Evolutionary conservation across 169 alveolate species (phyloP).

Genomic region (Cryptosporidium sp.): DNA sequence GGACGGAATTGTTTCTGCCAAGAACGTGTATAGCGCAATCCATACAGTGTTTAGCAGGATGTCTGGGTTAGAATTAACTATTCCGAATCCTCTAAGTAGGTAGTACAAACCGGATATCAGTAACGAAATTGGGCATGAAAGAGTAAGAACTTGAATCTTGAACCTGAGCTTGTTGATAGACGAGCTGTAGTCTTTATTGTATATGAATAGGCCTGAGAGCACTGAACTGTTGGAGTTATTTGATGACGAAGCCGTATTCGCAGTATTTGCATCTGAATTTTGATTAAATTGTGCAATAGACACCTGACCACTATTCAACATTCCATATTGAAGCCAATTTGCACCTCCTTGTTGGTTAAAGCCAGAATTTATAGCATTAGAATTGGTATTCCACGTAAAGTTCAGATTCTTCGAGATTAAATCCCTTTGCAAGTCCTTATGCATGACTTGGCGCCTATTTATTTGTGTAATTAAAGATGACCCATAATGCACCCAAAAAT

Average conservation of each 20-base stretch:
- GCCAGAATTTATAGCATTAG: neutral
- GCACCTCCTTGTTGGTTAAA: neutral
- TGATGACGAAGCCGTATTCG: neutral
- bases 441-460: slow-evolving; percentile 28
- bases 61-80: neutral
- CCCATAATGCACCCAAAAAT: slow-evolving; percentile 47
- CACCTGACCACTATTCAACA: neutral
- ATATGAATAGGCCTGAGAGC: neutral
- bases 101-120: neutral
- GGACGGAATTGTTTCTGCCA: slow-evolving; percentile 26
- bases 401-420: neutral
- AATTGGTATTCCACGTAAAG: neutral
- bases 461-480: slow-evolving; percentile 11
- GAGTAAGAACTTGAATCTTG: slow-evolving; percentile 51
- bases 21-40: neutral
- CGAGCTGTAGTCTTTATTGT: slow-evolving; percentile 1
- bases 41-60: neutral
- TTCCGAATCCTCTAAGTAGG: neutral
- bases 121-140: slow-evolving; percentile 43
- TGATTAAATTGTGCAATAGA: neutral
- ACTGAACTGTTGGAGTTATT: neutral
- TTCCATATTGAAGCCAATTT: neutral
- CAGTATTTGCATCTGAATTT: neutral
- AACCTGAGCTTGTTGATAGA: slow-evolving; percentile 16
- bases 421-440: slow-evolving; percentile 6